Evolutionary conservation across 2,329 filamentous ascomycete species (phyloP), one percentile per base, ranked within the genome.

Genomic region (Aureobasidium sp.): DNA sequence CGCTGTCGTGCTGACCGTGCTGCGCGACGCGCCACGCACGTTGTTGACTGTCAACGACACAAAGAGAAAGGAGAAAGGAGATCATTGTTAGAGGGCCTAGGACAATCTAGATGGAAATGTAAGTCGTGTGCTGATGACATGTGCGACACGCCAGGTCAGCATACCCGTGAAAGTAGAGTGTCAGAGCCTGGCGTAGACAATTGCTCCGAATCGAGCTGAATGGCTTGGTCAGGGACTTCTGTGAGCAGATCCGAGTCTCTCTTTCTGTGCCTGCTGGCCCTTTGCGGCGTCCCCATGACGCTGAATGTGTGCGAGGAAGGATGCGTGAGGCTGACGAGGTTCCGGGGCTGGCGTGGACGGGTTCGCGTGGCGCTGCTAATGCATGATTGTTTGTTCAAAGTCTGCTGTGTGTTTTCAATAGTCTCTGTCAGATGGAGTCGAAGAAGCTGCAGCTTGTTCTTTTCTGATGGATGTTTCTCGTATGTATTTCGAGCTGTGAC

Each of bases 41-140:
- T 68, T 75, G 80, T 55, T 74, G 74, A 47, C 76, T 70, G 69
- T 86, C 83, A 38, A 86, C 75, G 48, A 85, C 66, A 63, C 77
- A 74, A 40, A 87, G 77, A 2, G 83, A 86, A 58, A 86, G 40
- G 37, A 88, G 65, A 68, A 86, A 86, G 19, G 80, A 78, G 47
- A 80, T 71, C 64, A 86, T 79, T 58, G 81, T 74, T 57, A 86
- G 59, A 6, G 84, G 83, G 0, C 81, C 84, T 68, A 84, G 73
- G 59, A 86, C 56, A 41, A 68, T 57, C 64, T 68, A 19, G 25
- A 45, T 16, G 17, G n/a, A 17, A 10, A 4, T 37, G 39, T 44
- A 45, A 44, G 49, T 42, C 21, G 40, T 34, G 30, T 32, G 40
- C 41, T 38, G 34, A 32, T 41, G 30, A 45, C 29, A 39, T 45